These are phyloP conservation scores for Lachancea meyersii DNA, from an alignment of 805 yeast species.

Conservation along the genomic window DNA sequence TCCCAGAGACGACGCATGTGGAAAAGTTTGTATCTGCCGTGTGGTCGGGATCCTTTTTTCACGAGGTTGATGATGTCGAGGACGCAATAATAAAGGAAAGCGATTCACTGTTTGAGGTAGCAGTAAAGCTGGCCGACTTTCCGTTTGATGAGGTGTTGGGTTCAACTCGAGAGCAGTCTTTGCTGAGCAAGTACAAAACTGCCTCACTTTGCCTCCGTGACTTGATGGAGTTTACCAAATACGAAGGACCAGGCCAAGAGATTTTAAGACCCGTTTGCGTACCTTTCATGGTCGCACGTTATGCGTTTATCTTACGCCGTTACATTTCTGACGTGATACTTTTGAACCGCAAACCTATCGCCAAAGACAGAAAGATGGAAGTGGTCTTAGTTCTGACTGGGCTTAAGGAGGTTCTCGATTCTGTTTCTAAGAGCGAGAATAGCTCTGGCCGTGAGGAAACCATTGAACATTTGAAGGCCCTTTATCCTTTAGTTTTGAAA, in stretches of 20 bases:
- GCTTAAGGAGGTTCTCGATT: slow-evolving; percentile 28
- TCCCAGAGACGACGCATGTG: slow-evolving; percentile 32
- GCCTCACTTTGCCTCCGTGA: slow-evolving; percentile 53
- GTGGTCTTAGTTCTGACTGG: slow-evolving; percentile 44
- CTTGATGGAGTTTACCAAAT: slow-evolving; percentile 39
- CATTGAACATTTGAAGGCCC: slow-evolving; percentile 14
- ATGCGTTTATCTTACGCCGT: slow-evolving; percentile 55
- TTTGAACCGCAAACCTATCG: slow-evolving; percentile 56
- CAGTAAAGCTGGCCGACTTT: slow-evolving; percentile 36
- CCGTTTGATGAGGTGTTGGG: slow-evolving; percentile 52
- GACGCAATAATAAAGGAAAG: slow-evolving; percentile 28
- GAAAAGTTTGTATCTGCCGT: slow-evolving; percentile 42
- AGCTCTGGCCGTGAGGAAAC: slow-evolving; percentile 3
- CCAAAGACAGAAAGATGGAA: slow-evolving; percentile 61
- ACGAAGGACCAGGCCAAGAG: slow-evolving; percentile 14
- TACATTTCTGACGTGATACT: slow-evolving; percentile 58
- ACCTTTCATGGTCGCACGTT: slow-evolving; percentile 50
- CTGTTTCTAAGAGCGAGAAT: slow-evolving; percentile 1
- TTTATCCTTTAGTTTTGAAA: slow-evolving; percentile 29
- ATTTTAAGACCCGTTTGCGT: slow-evolving; percentile 29
- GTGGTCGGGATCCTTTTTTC: slow-evolving; percentile 55
- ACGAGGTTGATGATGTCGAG: slow-evolving; percentile 53
- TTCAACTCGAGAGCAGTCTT: slow-evolving; percentile 46
- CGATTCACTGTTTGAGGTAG: slow-evolving; percentile 33
- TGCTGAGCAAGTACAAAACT: slow-evolving; percentile 41